These are phyloP conservation scores for Mycena metata DNA, from an alignment of 768 basidiomycete genomes.

Conservation along the genomic window DNA sequence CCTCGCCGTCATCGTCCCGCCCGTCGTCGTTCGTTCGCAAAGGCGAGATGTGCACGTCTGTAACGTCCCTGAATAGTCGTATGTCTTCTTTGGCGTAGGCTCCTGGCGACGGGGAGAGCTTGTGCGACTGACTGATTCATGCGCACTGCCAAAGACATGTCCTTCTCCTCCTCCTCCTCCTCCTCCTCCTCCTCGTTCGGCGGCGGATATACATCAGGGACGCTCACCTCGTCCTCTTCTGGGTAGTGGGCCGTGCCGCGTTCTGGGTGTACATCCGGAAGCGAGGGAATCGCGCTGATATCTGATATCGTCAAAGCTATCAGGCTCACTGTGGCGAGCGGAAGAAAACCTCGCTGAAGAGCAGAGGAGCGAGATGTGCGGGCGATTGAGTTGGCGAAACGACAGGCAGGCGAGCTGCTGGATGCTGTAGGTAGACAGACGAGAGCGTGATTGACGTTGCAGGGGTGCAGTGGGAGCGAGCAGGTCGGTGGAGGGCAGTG, in stretches of 20 bases:
- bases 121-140: conserved; percentile 68
- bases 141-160: conserved; percentile 66
- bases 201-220: conserved; percentile 67
- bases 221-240: conserved; percentile 58
- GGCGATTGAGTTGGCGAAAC: conserved; percentile 67
- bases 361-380: conserved; percentile 53
- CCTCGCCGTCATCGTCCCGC: conserved; percentile 34
- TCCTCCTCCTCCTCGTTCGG: conserved; percentile 59
- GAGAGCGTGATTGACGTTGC: too few species aligned
- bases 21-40: conserved; percentile 44
- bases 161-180: too few species aligned
- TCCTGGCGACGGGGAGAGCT: conserved; percentile 62
- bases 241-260: conserved; percentile 50
- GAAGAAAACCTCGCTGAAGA: conserved; percentile 50
- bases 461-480: too few species aligned
- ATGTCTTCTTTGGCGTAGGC: conserved; percentile 64
- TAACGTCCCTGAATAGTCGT: conserved; percentile 72
- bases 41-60: conserved; percentile 64
- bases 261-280: conserved; percentile 56
- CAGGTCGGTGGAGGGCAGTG: too few species aligned
- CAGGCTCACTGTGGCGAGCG: conserved; percentile 47
- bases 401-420: conserved; percentile 62
- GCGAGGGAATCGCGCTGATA: conserved; percentile 69
- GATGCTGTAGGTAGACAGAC: too few species aligned
- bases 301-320: conserved; percentile 71